Evolutionary conservation across 176 grass and related monocot species (phyloP).

Genomic region (Oryza rufipogon): DNA sequence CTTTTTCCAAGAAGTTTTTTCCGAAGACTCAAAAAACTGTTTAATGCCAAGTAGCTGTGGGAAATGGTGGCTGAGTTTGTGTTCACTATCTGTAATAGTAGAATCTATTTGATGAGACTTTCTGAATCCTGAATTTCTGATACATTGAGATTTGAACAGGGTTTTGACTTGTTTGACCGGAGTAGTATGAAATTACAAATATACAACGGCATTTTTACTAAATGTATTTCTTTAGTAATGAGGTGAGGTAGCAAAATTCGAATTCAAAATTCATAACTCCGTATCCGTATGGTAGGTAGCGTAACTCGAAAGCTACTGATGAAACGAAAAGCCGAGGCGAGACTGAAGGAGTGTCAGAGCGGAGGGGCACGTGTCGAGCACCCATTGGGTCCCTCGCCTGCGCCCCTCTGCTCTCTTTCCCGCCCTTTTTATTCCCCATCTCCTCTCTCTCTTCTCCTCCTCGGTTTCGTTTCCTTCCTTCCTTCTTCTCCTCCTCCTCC

Average conservation of each 20-base stretch:
- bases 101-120: background rate
- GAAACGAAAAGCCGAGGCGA: background rate
- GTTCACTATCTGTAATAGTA: background rate
- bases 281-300: background rate
- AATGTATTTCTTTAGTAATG: no score
- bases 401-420: background rate
- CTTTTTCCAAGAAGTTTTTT: background rate
- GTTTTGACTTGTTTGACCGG: background rate
- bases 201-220: no score
- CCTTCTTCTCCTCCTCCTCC: background rate
- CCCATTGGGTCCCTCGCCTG: background rate
- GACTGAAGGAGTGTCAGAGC: background rate
- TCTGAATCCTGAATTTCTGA: background rate
- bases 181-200: background rate
- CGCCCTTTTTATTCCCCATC: background rate
- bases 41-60: no score
- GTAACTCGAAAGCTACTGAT: background rate
- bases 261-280: no score
- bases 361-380: background rate
- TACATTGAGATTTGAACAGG: background rate
- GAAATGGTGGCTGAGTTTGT: background rate
- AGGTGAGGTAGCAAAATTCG: no score
- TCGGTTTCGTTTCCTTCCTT: background rate
- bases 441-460: background rate
- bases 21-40: background rate